Evolutionary conservation across 192 early-diverging fungal genomes (phyloP).

Genomic region (Coemansia sp.): DNA sequence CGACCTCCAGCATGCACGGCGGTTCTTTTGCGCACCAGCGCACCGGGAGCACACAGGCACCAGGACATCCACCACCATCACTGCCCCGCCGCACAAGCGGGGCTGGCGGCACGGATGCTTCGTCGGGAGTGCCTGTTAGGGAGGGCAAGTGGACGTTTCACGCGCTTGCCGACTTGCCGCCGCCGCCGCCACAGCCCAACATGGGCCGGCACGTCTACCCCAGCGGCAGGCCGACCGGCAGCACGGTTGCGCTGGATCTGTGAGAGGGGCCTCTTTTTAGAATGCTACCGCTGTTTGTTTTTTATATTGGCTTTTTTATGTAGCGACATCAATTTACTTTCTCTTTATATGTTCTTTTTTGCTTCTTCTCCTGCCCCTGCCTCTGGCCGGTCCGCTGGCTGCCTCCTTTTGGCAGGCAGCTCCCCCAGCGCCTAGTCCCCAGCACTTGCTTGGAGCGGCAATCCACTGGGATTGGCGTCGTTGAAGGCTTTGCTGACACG

Average conservation of each 20-base stretch:
- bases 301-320: no score
- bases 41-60: slow-evolving; percentile 24
- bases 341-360: neutral
- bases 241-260: slow-evolving; percentile 25
- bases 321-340: neutral
- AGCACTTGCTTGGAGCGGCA: no score
- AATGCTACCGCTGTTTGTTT: neutral
- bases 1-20: slow-evolving; percentile 7
- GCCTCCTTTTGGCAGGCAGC: no score
- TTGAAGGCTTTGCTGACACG: no score
- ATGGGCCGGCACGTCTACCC: slow-evolving; percentile 35
- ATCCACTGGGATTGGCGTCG: neutral
- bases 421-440: no score
- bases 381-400: no score
- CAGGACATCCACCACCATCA: slow-evolving; percentile 23
- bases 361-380: neutral
- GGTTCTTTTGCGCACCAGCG: slow-evolving; percentile 14
- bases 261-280: slow-evolving; percentile 1
- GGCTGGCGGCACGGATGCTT: neutral
- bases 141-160: slow-evolving; percentile 54
- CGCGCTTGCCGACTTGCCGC: slow-evolving; percentile 25
- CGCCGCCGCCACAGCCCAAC: slow-evolving; percentile 21
- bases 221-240: slow-evolving; percentile 38
- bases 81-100: slow-evolving; percentile 9
- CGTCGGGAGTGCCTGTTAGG: slow-evolving; percentile 25